phyloP scores from a whole-genome alignment of 1,284 basidiomycete species.

The Exobasidium rhododendri region DNA sequence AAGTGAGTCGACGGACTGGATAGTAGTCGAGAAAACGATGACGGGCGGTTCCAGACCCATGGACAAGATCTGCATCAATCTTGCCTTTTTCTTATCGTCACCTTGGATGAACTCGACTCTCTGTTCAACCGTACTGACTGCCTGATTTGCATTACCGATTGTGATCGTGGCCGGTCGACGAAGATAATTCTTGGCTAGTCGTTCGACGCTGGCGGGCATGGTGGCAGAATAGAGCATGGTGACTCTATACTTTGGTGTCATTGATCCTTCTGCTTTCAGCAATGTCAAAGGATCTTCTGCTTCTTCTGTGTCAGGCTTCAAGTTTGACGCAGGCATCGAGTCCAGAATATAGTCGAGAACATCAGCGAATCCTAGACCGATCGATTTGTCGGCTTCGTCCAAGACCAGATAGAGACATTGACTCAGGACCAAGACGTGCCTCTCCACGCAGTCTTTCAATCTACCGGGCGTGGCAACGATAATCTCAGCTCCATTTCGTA shows the following conservation, averaged over 20 bases:
- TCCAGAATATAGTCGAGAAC: slow-evolving; percentile 94
- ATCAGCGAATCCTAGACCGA: slow-evolving; percentile 91
- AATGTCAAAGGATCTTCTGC: slow-evolving; percentile 47
- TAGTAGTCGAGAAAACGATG: slow-evolving; percentile 98
- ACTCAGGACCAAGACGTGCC: slow-evolving; percentile 86
- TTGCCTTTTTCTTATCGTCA: slow-evolving; percentile 92
- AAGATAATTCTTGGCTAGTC: slow-evolving; percentile 88
- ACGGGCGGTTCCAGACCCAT: slow-evolving; percentile 81
- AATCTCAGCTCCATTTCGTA: slow-evolving; percentile 93
- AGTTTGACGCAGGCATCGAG: slow-evolving; percentile 76
- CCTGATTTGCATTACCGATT: slow-evolving; percentile 94
- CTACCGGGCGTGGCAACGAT: slow-evolving; percentile 97
- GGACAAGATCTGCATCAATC: slow-evolving; percentile 85
- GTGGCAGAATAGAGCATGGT: slow-evolving; percentile 87
- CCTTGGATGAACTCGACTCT: slow-evolving; percentile 85
- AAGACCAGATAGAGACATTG: slow-evolving; percentile 98
- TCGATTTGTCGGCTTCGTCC: slow-evolving; percentile 99
- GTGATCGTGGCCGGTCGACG: slow-evolving; percentile 89
- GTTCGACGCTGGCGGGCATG: slow-evolving; percentile 94
- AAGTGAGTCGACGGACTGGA: slow-evolving; percentile 96
- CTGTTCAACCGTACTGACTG: slow-evolving; percentile 96
- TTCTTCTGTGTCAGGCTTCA: slow-evolving; percentile 68
- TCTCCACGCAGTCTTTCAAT: slow-evolving; percentile 93
- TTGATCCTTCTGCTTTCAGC: slow-evolving; percentile 34
- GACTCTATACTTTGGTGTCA: slow-evolving; percentile 37